A percentile compares a stretch with the other conserved stretches of the same genome.
phyloP scores from a whole-genome alignment of 805 yeast genomes.

The Wickerhamomyces queroliae region DNA sequence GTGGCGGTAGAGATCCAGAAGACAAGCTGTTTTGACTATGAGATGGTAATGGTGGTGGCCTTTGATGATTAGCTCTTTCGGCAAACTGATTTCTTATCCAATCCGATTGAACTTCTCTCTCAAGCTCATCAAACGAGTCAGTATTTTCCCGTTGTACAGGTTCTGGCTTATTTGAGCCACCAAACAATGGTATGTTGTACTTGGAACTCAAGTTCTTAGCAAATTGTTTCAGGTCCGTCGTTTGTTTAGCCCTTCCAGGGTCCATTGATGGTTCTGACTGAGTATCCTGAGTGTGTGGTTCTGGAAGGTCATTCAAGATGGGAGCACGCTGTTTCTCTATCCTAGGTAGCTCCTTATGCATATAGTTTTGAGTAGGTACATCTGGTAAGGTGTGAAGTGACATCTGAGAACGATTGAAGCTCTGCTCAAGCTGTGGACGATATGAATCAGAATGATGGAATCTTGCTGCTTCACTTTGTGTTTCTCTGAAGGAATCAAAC shows the following conservation, averaged over 20 bases:
- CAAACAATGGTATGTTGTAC: conserved; percentile 8
- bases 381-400: conserved; percentile 20
- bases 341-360: conserved; percentile 3
- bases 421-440: neutral
- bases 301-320: neutral
- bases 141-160: conserved; percentile 1
- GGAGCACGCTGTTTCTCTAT: neutral
- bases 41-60: conserved; percentile 23
- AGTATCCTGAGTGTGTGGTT: neutral
- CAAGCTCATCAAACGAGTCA: conserved; percentile 27
- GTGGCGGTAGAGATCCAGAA: conserved; percentile 7
- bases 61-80: neutral
- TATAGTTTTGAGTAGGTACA: conserved; percentile 11
- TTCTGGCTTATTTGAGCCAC: conserved; percentile 1
- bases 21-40: conserved; percentile 12
- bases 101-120: conserved; percentile 27
- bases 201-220: conserved; percentile 14
- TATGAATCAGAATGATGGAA: conserved; percentile 1
- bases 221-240: conserved; percentile 5
- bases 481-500: neutral
- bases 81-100: conserved; percentile 18
- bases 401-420: conserved; percentile 2
- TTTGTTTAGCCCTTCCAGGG: conserved; percentile 2
- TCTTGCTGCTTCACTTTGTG: neutral
- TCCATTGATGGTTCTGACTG: conserved; percentile 1